Evolutionary conservation across 768 basidiomycete species (phyloP).

Genomic region (Kwoniella newhampshirensis): DNA sequence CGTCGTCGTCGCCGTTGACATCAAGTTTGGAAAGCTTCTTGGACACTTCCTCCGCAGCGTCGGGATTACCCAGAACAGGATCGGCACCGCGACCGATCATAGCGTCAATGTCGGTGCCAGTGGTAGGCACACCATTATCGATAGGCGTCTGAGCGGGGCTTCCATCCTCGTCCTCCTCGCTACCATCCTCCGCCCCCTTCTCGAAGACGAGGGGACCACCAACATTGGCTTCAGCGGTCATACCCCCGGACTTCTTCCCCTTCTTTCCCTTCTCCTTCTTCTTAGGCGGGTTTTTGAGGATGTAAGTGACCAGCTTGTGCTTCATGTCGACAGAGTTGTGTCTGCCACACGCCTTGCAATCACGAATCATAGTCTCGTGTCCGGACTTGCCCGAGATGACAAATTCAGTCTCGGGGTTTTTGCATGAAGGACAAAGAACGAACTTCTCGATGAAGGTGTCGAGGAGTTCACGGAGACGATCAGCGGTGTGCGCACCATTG

Average conservation of each 20-base stretch:
- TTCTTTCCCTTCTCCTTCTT: conserved; percentile 63
- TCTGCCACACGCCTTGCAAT: conserved; percentile 98
- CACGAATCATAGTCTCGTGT: conserved; percentile 82
- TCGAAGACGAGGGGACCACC: conserved; percentile 53
- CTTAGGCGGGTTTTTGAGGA: conserved; percentile 95
- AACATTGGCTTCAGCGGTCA: conserved; percentile 52
- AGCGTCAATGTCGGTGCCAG: conserved; percentile 72
- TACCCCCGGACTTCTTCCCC: conserved; percentile 53
- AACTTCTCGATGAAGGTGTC: conserved; percentile 98
- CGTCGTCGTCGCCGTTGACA: conserved; percentile 69
- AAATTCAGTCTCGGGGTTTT: conserved; percentile 98
- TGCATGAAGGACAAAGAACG: conserved; percentile 94
- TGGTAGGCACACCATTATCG: conserved; percentile 35
- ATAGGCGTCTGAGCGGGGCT: conserved; percentile 23
- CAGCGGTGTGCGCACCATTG: conserved; percentile 91
- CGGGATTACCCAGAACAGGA: conserved; percentile 23
- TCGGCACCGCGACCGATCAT: conserved; percentile 60
- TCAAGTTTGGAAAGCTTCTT: conserved; percentile 65
- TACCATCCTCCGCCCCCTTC: conserved; percentile 55
- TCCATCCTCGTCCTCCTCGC: conserved; percentile 45
- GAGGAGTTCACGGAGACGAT: conserved; percentile 88
- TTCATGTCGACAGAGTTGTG: conserved; percentile 90
- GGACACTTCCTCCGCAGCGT: conserved; percentile 74
- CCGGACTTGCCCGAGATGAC: conserved; percentile 68
- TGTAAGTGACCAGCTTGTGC: conserved; percentile 93